Percentiles rank a stretch among this genome's conserved stretches.
These are phyloP conservation scores for Fomitiporia mediterranea DNA, from an alignment of 1,284 basidiomycete genomes.

Conservation along the genomic window DNA sequence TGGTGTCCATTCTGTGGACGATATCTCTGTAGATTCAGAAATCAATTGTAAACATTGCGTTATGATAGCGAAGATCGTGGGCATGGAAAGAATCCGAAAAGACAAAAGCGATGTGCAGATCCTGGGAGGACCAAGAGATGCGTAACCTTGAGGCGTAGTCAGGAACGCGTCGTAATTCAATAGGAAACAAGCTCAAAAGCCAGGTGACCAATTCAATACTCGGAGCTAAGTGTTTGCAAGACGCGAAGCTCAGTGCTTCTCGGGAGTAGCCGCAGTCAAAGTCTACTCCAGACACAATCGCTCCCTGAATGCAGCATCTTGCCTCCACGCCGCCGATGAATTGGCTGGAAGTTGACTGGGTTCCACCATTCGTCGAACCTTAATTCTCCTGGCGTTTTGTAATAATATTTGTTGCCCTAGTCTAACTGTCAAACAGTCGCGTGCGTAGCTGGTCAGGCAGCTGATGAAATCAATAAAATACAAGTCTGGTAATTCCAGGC, in stretches of 20 bases:
- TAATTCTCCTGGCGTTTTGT: background rate
- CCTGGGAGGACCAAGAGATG: background rate
- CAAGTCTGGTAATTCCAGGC: background rate
- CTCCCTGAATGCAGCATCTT: background rate
- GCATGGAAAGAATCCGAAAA: background rate
- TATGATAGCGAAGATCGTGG: no score
- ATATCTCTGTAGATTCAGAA: no score
- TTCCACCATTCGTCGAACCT: background rate
- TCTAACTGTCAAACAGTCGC: background rate
- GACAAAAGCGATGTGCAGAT: background rate
- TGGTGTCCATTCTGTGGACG: no score
- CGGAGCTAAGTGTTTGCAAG: conserved; percentile 1
- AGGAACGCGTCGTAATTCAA: conserved; percentile 5
- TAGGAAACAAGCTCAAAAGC: background rate
- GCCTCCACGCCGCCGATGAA: conserved; percentile 1
- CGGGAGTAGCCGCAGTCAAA: background rate
- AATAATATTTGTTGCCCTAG: background rate
- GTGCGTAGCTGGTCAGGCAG: background rate
- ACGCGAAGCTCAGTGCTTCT: background rate
- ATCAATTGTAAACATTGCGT: no score
- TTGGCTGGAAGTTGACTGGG: background rate
- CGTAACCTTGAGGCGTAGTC: background rate
- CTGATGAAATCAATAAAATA: background rate
- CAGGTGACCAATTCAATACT: background rate
- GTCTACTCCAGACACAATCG: background rate